Evolutionary conservation across 2,329 filamentous ascomycete genomes (phyloP).

Genomic region (Neonectria ditissima): DNA sequence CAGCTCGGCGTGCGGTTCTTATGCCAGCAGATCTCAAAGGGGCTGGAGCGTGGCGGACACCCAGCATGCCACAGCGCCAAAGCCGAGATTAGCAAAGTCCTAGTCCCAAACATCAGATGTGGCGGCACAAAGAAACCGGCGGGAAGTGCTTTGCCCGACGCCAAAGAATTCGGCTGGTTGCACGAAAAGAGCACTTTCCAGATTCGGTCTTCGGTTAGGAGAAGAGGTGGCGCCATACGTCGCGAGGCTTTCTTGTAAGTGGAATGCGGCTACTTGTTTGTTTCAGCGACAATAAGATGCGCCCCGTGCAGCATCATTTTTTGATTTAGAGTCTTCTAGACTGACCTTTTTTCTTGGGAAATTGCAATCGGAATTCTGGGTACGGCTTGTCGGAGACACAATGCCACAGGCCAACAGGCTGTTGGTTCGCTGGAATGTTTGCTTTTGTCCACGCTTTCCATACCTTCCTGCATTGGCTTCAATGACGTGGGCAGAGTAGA

Average conservation of each 20-base stretch:
- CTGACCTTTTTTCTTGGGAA: not conserved
- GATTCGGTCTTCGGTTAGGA: too few relatives aligned
- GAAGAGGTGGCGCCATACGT: too few relatives aligned
- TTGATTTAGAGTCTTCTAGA: not conserved
- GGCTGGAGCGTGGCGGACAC: too few relatives aligned
- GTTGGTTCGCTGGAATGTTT: not conserved
- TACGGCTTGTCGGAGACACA: not conserved
- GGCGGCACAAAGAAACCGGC: not conserved
- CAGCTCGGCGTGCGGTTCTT: not conserved
- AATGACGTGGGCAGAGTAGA: not conserved
- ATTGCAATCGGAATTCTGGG: not conserved
- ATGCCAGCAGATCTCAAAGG: not conserved
- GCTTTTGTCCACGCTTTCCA: not conserved
- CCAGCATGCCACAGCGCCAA: not conserved
- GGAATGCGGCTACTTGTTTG: not conserved
- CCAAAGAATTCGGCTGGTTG: not conserved
- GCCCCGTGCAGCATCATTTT: not conserved
- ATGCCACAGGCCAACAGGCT: not conserved
- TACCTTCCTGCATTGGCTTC: not conserved
- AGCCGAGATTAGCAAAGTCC: not conserved
- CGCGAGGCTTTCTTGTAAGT: too few relatives aligned
- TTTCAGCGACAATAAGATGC: not conserved
- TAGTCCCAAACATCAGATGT: not conserved
- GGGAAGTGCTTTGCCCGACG: not conserved
- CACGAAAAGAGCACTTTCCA: not conserved